A percentile compares a stretch with the other conserved stretches of the same genome.
Conservation (phyloP, 306 rosid genomes). For the Acacia crassicarpa region DNA sequence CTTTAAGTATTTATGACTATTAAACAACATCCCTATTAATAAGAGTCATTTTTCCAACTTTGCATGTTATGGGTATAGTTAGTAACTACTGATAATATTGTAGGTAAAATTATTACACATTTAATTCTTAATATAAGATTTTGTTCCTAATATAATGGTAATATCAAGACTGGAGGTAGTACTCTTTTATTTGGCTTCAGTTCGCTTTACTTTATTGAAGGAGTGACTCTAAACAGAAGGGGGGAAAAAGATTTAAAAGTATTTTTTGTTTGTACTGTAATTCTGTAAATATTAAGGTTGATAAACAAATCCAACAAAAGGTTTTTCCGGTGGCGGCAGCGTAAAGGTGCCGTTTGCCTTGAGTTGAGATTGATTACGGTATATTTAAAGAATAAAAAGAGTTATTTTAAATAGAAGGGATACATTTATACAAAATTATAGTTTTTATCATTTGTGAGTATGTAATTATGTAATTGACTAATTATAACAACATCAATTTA, state of each 20-base stretch:
- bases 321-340: not conserved
- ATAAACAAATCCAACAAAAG: not conserved
- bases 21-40: not conserved
- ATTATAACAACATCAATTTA: no score
- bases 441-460: no score
- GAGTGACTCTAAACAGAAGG: not conserved
- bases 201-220: not conserved
- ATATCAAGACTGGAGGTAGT: no score
- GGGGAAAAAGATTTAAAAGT: not conserved
- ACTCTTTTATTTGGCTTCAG: no score
- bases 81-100: not conserved
- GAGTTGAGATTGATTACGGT: not conserved
- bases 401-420: no score
- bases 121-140: no score
- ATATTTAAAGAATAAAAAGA: no score
- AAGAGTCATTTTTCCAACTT: no score
- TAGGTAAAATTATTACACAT: not conserved
- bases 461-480: no score
- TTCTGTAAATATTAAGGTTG: not conserved
- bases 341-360: not conserved
- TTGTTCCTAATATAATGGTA: no score
- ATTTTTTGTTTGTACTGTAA: not conserved
- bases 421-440: no score
- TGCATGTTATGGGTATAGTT: not conserved
- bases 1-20: no score